Evolutionary conservation across 257 asterid species (phyloP), one percentile per base, ranked within the genome.

Genomic region (Plantago major): DNA sequence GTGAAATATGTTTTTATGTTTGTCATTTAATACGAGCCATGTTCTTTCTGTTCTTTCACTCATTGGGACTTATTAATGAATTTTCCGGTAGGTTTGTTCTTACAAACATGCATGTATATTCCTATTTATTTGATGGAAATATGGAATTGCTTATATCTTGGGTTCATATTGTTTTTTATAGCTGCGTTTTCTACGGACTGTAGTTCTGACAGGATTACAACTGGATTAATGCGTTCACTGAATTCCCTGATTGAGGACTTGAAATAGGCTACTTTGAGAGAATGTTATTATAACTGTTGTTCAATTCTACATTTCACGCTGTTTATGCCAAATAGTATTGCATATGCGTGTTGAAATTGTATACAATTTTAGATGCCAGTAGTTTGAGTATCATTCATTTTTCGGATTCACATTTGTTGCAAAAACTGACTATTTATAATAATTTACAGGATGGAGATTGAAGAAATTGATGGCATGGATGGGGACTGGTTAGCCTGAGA

Each of bases 401-500:
- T 16, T 9, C 11, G 5, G 16, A 7, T 43, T 15, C 3, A n/a
- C 16, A 37, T 9, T 9, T 49, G 45, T 54, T 30, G n/a, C 58
- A 42, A 58, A 22, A 42, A 63, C 68, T 63, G 68, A 69, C 49
- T 38, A 42, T 46, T 69, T 30, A 1, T 16, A 16, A 33, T 58
- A 60, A 7, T n/a, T 66, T 74, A 82, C 95, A 91, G 97, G 74
- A 81, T 90, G 95, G 94, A 87, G 68, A 90, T 90, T 42, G 96
- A 78, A 68, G 98, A 85, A 73, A 90, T 87, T 62, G 96, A 90
- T 73, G 95, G 84, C 50, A 84, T 87, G 83, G 92, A 89, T 62
- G 97, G 76, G 62, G 98, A 85, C 61, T 90, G 98, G 97, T 76
- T 86, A 65, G 80, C 90, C 73, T 86, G 86, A 79, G 83, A 71